Evolutionary conservation across 2,329 filamentous ascomycete genomes (phyloP), one percentile per base, ranked within the genome.

Genomic region (Scorias spongiosa): DNA sequence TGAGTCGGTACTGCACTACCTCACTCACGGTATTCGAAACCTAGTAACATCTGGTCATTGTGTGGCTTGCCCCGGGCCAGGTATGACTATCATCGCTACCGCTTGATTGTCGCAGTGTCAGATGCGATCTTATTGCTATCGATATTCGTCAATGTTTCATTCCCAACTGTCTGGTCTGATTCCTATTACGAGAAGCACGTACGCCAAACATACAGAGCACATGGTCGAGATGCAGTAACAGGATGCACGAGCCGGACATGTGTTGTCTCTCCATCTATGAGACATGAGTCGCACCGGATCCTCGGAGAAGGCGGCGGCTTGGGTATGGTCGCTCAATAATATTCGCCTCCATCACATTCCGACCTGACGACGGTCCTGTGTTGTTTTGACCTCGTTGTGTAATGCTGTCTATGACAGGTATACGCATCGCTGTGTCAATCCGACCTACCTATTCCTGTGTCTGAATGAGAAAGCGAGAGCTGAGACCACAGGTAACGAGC

Each of bases 201-300:
- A 26, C 20, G 20, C 20, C 20, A 26, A 26, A 26, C 20, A 26
- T 26, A 26, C 20, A 26, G 20, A 26, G 20, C 20, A 26, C 20
- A 7, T 7, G 20, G 20, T 26, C 20, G 20, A 26, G 20, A 26
- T 26, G 20, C 20, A 26, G 57, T 61, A 62, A 63, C 60, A 61
- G 57, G 63, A 59, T 58, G 60, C 59, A 62, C 34, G 57, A 54
- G 51, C 57, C 57, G 57, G 57, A 57, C 57, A 60, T 52, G 42
- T 60, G 57, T 55, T 59, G 55, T 45, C 53, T 54, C 54, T 44
- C 48, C 45, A 39, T 51, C 40, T 39, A 45, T 48, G 48, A 40
- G 54, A 50, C 55, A 59, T 51, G 53, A 57, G 57, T 54, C 46
- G 55, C 47, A 50, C 49, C 51, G 50, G 51, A 57, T 58, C 54